Evolutionary conservation across 2,329 filamentous ascomycete genomes (phyloP).

Genomic region (Colletotrichum shisoi): DNA sequence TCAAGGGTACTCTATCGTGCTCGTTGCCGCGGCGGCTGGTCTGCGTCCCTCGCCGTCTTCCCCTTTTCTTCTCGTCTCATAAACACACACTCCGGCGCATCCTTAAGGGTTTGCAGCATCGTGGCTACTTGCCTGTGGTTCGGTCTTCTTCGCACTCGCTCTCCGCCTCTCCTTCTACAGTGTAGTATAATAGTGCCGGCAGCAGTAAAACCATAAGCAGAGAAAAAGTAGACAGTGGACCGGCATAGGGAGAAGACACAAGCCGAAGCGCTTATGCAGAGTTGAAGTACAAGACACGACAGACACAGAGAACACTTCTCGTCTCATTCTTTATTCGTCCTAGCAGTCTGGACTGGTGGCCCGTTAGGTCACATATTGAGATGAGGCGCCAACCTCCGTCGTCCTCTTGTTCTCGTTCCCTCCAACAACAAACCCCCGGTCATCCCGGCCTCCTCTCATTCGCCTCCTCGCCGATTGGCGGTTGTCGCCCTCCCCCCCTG

Average conservation of each 20-base stretch:
- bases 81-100: not conserved
- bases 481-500: not conserved
- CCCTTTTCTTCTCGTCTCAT: not conserved
- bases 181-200: not conserved
- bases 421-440: constrained; percentile 13
- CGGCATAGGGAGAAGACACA: not conserved
- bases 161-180: constrained; percentile 9
- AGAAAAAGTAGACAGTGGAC: not conserved
- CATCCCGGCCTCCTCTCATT: constrained; percentile 26
- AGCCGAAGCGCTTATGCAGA: not conserved
- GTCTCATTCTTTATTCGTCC: constrained; percentile 11
- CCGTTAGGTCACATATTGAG: not conserved
- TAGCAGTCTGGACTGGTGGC: constrained; percentile 2
- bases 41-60: not conserved
- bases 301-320: not conserved
- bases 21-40: constrained; percentile 7
- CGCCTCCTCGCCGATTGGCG: constrained; percentile 31
- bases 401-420: constrained; percentile 5
- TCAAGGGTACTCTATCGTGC: constrained; percentile 6
- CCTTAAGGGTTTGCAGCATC: not conserved
- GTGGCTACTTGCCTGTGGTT: not conserved
- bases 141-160: too few relatives aligned
- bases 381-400: constrained; percentile 12
- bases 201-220: not conserved
- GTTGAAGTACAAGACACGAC: not conserved